Evolutionary conservation across 2,329 filamentous ascomycete genomes (phyloP).

Genomic region (Penicillium occitanis): DNA sequence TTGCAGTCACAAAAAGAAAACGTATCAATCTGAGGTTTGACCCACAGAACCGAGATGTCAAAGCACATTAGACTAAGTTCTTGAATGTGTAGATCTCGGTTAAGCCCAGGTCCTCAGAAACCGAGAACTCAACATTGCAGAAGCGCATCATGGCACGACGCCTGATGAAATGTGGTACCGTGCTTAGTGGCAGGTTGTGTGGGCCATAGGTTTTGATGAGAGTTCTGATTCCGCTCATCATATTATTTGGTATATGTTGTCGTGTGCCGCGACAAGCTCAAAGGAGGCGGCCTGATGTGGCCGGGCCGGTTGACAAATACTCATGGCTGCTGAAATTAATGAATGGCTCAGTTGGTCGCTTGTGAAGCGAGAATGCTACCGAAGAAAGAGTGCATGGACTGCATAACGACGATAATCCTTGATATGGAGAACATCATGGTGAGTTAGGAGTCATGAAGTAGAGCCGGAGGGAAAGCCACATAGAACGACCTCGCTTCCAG

Average conservation of each 20-base stretch:
- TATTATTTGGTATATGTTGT: neutral
- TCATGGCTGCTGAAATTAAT: neutral
- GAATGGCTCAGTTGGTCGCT: neutral
- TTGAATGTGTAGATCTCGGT: constrained; percentile 9
- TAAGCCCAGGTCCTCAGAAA: neutral
- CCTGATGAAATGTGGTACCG: neutral
- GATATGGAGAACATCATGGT: neutral
- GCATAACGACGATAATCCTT: neutral
- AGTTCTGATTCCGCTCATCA: neutral
- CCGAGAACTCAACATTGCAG: constrained; percentile 1
- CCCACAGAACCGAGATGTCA: constrained; percentile 12
- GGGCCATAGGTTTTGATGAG: neutral
- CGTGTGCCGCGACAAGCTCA: neutral
- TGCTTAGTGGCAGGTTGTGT: neutral
- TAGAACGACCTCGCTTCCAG: constrained; percentile 4
- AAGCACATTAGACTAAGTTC: constrained; percentile 7
- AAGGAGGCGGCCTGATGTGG: neutral
- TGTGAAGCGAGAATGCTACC: constrained; percentile 1
- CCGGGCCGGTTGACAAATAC: neutral
- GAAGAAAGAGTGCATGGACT: neutral
- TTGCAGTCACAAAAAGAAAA: constrained; percentile 3
- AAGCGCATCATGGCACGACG: neutral
- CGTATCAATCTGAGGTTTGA: neutral
- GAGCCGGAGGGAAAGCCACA: constrained; percentile 1
- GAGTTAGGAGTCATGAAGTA: neutral